phyloP scores from a whole-genome alignment of 2,329 filamentous ascomycete species.

The Zalaria sp. region DNA sequence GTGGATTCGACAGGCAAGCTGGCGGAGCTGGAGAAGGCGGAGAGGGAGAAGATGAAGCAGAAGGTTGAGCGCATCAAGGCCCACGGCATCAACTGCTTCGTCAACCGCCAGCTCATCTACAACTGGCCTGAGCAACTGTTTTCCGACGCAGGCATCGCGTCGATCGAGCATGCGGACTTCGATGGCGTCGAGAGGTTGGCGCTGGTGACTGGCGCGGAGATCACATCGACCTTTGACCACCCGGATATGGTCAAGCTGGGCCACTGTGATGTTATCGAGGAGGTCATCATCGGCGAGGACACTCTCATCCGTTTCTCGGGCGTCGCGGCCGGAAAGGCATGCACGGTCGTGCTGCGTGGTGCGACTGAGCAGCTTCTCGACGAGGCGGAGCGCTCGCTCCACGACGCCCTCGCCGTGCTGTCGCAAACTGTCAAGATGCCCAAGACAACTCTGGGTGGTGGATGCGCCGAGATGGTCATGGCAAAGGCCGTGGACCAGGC shows the following conservation, averaged over 20 bases:
- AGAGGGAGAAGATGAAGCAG: constrained; percentile 98
- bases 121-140: constrained; percentile 99
- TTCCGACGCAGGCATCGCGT: constrained; percentile 92
- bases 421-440: constrained; percentile 95
- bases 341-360: constrained; percentile 90
- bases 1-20: constrained; percentile 92
- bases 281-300: constrained; percentile 96
- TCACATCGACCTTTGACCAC: constrained; percentile 94
- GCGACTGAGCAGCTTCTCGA: constrained; percentile 95
- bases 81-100: constrained; percentile 99
- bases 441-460: constrained; percentile 83
- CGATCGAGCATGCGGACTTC: constrained; percentile 97
- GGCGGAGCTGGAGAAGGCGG: constrained; percentile 94
- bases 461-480: constrained; percentile 98
- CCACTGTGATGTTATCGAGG: constrained; percentile 88
- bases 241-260: constrained; percentile 94
- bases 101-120: constrained; percentile 98
- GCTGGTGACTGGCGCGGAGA: constrained; percentile 91
- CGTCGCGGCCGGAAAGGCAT: constrained; percentile 83
- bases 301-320: constrained; percentile 96
- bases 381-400: constrained; percentile 88
- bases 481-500: constrained; percentile 92
- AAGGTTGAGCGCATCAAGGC: constrained; percentile 99
- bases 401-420: constrained; percentile 89
- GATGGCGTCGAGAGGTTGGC: constrained; percentile 93